These are phyloP conservation scores for Myxozyma neglecta DNA, from an alignment of 805 yeast species.

Conservation along the genomic window DNA sequence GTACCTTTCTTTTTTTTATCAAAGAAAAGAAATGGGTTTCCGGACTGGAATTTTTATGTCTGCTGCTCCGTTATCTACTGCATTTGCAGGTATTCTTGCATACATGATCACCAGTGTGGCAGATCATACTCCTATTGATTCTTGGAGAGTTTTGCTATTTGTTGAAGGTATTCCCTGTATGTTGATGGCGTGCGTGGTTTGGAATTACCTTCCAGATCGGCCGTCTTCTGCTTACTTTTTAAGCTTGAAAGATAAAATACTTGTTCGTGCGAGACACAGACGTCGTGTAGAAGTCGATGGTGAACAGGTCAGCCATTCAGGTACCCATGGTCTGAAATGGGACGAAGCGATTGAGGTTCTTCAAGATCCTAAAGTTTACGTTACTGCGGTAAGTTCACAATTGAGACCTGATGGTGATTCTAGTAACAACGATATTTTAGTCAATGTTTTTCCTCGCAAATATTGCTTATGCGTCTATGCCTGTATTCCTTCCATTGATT, in stretches of 20 bases:
- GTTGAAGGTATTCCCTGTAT: conserved; percentile 48
- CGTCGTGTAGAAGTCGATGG: conserved; percentile 29
- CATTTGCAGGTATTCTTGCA: conserved; percentile 47
- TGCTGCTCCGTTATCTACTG: conserved; percentile 44
- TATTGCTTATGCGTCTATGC: conserved; percentile 30
- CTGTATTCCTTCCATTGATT: conserved; percentile 48
- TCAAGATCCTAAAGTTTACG: conserved; percentile 31
- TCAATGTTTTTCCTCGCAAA: conserved; percentile 31
- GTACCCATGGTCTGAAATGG: conserved; percentile 27
- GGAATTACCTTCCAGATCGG: conserved; percentile 39
- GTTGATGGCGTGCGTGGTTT: conserved; percentile 43
- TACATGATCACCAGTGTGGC: conserved; percentile 26
- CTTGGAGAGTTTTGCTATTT: conserved; percentile 51
- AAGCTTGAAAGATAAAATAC: conserved; percentile 27
- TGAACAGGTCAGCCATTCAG: conserved; percentile 22
- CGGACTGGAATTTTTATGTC: conserved; percentile 45
- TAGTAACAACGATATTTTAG: not conserved
- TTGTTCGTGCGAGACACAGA: conserved; percentile 29
- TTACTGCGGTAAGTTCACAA: conserved; percentile 24
- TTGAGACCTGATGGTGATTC: too few species aligned
- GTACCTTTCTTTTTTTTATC: conserved; percentile 45
- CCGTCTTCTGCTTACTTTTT: conserved; percentile 51
- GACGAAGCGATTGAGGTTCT: conserved; percentile 29
- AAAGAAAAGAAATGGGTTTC: conserved; percentile 43
- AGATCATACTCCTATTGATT: conserved; percentile 30